These are phyloP conservation scores for Cytauxzoon felis DNA, from an alignment of 169 alveolate species.

Conservation along the genomic window DNA sequence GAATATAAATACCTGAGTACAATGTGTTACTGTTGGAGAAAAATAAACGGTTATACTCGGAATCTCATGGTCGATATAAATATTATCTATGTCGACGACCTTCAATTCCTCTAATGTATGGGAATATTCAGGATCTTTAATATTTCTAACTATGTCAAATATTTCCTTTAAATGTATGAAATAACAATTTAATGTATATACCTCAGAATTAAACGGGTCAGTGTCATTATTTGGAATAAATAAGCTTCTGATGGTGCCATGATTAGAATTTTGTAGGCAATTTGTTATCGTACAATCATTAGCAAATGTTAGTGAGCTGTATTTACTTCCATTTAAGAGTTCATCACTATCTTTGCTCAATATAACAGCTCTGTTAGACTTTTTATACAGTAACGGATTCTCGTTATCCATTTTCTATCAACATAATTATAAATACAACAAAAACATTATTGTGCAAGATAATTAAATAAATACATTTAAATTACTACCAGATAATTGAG, in stretches of 20 bases:
- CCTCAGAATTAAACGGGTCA: constrained; percentile 38
- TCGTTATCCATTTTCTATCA: constrained; percentile 21
- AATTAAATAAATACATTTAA: neutral
- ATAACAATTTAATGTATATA: neutral
- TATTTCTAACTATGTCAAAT: constrained; percentile 85
- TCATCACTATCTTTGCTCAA: neutral
- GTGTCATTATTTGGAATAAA: constrained; percentile 21
- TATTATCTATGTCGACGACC: constrained; percentile 86
- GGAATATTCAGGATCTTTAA: constrained; percentile 98
- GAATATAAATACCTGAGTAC: constrained; percentile 74
- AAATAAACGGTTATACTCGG: constrained; percentile 79
- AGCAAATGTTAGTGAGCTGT: neutral
- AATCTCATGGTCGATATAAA: constrained; percentile 75
- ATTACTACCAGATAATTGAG: neutral
- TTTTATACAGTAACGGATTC: constrained; percentile 43
- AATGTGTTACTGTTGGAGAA: constrained; percentile 97
- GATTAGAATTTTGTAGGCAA: neutral
- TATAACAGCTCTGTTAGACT: constrained; percentile 1
- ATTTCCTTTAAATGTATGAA: constrained; percentile 69
- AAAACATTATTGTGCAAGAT: neutral
- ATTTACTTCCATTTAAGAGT: neutral
- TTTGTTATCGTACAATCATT: neutral
- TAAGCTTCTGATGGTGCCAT: neutral
- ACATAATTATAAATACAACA: neutral
- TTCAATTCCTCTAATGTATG: constrained; percentile 92